These are phyloP conservation scores for Alternaria viburni DNA, from an alignment of 2,329 filamentous ascomycete genomes.

Conservation along the genomic window DNA sequence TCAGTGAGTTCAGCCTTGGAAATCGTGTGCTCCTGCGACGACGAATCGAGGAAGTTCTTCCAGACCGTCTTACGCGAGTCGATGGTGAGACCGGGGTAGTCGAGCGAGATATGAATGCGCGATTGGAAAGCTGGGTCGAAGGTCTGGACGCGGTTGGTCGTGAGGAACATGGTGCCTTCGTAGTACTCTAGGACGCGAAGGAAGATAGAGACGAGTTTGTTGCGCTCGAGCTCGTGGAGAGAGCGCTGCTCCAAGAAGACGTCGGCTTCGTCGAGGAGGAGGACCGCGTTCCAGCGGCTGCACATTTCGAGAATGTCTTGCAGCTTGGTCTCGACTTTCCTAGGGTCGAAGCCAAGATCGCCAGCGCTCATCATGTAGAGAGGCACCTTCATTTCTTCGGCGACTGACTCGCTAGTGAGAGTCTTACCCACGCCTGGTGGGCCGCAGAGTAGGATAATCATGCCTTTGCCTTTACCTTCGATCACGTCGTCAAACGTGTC, in stretches of 20 bases:
- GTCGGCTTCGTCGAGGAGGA: conserved; percentile 77
- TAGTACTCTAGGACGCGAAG: conserved; percentile 44
- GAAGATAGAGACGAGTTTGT: conserved; percentile 50
- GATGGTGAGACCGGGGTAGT: conserved; percentile 34
- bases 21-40: conserved; percentile 22
- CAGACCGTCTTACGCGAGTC: conserved; percentile 46
- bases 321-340: conserved; percentile 70
- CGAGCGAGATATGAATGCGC: conserved; percentile 40
- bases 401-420: conserved; percentile 29
- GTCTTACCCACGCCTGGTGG: conserved; percentile 37
- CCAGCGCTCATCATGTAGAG: conserved; percentile 79
- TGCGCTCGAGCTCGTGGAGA: conserved; percentile 40
- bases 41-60: conserved; percentile 45
- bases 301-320: conserved; percentile 84
- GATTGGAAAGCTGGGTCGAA: conserved; percentile 43
- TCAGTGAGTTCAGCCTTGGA: conserved; percentile 22
- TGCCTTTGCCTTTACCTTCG: conserved; percentile 48
- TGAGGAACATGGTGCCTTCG: conserved; percentile 44
- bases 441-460: conserved; percentile 36
- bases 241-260: conserved; percentile 58
- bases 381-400: conserved; percentile 27
- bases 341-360: conserved; percentile 67
- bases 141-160: conserved; percentile 42
- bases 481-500: conserved; percentile 53
- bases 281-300: conserved; percentile 64